phyloP scores from a whole-genome alignment of 2,329 filamentous ascomycete species.

The Didymella pomorum region DNA sequence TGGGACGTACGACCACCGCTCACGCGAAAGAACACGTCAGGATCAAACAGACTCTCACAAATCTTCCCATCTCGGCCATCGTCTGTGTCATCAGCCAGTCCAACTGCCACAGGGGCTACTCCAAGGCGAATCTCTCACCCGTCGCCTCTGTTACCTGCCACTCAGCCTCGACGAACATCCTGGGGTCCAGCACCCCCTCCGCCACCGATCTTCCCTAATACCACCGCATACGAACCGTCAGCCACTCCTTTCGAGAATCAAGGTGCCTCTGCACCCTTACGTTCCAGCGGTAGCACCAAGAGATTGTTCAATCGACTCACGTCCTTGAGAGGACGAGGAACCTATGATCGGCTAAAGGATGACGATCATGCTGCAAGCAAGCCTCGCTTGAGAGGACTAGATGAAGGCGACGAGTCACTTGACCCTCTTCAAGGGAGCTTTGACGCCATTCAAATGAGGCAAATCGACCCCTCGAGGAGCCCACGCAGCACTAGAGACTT shows the following conservation, averaged over 20 bases:
- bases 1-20: constrained; percentile 35
- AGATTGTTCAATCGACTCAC: constrained; percentile 43
- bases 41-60: constrained; percentile 47
- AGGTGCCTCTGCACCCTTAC: constrained; percentile 25
- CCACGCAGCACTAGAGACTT: constrained; percentile 23
- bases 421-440: constrained; percentile 41
- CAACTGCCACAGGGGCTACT: constrained; percentile 25
- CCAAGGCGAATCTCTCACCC: constrained; percentile 43
- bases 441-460: constrained; percentile 41
- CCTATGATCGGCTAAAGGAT: constrained; percentile 46
- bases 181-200: constrained; percentile 37
- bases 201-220: constrained; percentile 41
- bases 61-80: constrained; percentile 48
- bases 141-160: constrained; percentile 39
- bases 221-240: constrained; percentile 42
- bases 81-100: constrained; percentile 36
- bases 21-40: constrained; percentile 40
- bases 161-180: constrained; percentile 40
- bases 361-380: constrained; percentile 34
- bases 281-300: constrained; percentile 37
- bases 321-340: constrained; percentile 35
- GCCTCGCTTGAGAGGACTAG: constrained; percentile 31
- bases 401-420: constrained; percentile 43
- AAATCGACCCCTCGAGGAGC: constrained; percentile 28
- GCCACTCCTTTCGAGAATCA: constrained; percentile 32